Base-by-base conservation (phyloP, 768 basidiomycete genomes). In the Pulveroboletus sp. region DNA sequence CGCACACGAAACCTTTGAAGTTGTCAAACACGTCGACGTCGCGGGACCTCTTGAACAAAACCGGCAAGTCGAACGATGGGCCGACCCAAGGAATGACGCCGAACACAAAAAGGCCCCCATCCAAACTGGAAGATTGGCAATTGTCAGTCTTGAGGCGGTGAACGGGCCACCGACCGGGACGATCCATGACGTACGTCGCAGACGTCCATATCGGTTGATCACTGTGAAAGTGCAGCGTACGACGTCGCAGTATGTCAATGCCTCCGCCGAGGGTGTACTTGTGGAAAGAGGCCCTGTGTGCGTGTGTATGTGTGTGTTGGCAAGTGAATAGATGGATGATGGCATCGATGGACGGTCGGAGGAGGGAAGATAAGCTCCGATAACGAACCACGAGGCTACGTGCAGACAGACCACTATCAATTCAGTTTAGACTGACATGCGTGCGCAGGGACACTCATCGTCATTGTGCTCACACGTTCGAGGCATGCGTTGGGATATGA, bases 161-260 rank as follows among this genome's bases (percentile, higher is more conserved):
- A 18, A 50, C 48, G 46, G 46, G n/a, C 15, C 21, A 49, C 48
- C 21, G n/a, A 49, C 17, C 24, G 21, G 24, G 37, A n/a, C 26
- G 21, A 51, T 31, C 33, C 39, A 31, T 51, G 33, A 35, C 33
- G 26, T 36, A 33, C 28, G 6, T 9, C 37, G 4, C 24, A 43
- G 30, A 9, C 10, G n/a, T 5, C 47, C 48, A 58, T 58, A 57
- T 57, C 56, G 51, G 56, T 42, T 12, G 36, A 57, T 57, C 56
- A 43, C 37, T 53, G 18, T n/a, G 27, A 43, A 43, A 17, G 18
- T 6, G 6, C 18, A 8, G 17, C 2, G 21, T 18, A 10, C 11
- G 10, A 8, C 5, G 28, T 31, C 17, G 17, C 32, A 14, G n/a
- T 12, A 15, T 38, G 50, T 39, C 21, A 50, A 40, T 18, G 31